Base-by-base conservation (phyloP, 371 early-diverging fungal genomes). In the Mucor velutinosus region DNA sequence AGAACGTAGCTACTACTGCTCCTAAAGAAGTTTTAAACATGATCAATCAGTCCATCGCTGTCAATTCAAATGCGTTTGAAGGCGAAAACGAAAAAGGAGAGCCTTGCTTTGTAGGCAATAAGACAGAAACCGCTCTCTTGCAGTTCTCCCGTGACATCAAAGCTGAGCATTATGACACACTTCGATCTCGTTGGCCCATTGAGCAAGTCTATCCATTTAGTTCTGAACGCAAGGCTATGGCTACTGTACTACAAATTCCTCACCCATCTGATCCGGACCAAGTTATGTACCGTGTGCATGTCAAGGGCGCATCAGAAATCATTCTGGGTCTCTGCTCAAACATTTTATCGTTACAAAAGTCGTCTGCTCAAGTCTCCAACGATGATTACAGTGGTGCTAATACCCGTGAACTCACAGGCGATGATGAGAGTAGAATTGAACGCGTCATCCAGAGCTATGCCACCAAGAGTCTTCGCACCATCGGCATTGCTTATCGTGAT, bases 211-310 rank as follows among this genome's bases (percentile, higher is more conserved):
- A 81, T 55, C 94, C 95, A 3, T 97, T 97, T 78, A 89, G 88
- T 23, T 93, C 94, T 12, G 92, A 92, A 32, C 86, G 89, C 29
- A 97, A 97, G 81, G 84, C 92, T 53, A 97, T 96, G 96, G 82
- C 92, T n/a, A 92, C 93, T 7, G 80, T 94, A 17, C 78, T 94
- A 30, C 77, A 86, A 41, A 80, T 88, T 7, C 73, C 75, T 30
- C 72, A 74, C 33, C 63, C 62, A 33, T 64, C 68, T n/a, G 61
- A 71, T 7, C 67, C 67, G 7, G 66, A 51, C 30, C 72, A 67
- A 64, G 60, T 61, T 58, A 71, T 77, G 64, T 91, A 86, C 76
- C 84, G 90, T 41, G 72, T 91, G 3, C 87, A 88, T 60, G 81
- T 86, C 56, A 94, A 95, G 77, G 94, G 94, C 60, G 93, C 94